phyloP scores from a whole-genome alignment of 2,329 filamentous ascomycete species.

The Penicillium brasilianum region DNA sequence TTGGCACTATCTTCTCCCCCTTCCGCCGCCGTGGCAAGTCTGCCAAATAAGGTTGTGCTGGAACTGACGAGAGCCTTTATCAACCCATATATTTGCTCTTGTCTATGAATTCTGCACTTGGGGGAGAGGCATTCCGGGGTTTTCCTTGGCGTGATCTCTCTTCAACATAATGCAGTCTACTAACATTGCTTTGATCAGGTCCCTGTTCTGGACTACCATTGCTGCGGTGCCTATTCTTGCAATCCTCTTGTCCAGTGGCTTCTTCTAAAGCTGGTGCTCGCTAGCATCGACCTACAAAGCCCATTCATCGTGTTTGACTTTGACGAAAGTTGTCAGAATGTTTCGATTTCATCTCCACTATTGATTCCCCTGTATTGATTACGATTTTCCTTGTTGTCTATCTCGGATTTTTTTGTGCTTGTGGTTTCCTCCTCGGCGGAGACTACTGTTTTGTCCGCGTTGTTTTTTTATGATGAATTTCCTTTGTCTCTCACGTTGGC shows the following conservation, averaged over 20 bases:
- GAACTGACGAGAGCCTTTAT: conserved; percentile 1
- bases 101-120: conserved; percentile 19
- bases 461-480: conserved; percentile 29
- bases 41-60: conserved; percentile 34
- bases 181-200: conserved; percentile 40
- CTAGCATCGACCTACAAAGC: not conserved
- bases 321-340: conserved; percentile 26
- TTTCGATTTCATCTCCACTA: conserved; percentile 23
- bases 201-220: conserved; percentile 38
- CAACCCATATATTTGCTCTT: not conserved
- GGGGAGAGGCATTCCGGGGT: conserved; percentile 1
- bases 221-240: conserved; percentile 38
- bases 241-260: conserved; percentile 37
- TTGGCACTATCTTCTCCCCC: conserved; percentile 46
- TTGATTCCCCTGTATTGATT: conserved; percentile 46
- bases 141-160: conserved; percentile 10
- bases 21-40: conserved; percentile 44
- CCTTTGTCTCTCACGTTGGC: conserved; percentile 31
- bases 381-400: conserved; percentile 29
- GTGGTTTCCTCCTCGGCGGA: too few relatives aligned
- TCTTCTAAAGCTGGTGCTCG: conserved; percentile 28
- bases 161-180: conserved; percentile 28
- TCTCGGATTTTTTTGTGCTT: conserved; percentile 28
- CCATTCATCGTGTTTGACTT: not conserved
- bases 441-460: conserved; percentile 1